A percentile compares a stretch with the other conserved stretches of the same genome.
Evolutionary conservation across 2,329 filamentous ascomycete species (phyloP).

Genomic region (Westerdykella aurantiaca): DNA sequence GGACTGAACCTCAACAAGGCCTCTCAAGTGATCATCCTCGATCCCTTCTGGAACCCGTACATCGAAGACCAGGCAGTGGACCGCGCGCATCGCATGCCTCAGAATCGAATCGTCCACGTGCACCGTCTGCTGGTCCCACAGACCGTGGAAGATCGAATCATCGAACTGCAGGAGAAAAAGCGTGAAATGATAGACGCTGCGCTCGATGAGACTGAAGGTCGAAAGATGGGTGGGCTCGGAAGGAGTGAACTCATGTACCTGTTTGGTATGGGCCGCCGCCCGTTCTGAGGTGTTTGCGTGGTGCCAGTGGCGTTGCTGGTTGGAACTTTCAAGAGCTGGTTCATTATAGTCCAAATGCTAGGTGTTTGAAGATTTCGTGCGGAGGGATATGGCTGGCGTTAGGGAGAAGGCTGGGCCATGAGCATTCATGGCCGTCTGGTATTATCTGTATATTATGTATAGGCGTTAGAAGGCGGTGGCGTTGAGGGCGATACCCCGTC

Average conservation of each 20-base stretch:
- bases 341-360: too few species aligned
- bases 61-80: constrained; percentile 91
- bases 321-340: too few species aligned
- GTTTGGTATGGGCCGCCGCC: constrained; percentile 43
- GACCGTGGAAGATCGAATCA: constrained; percentile 84
- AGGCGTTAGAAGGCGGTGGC: too few species aligned
- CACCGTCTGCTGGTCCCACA: constrained; percentile 70
- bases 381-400: too few species aligned
- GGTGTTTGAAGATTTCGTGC: too few species aligned
- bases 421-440: too few species aligned
- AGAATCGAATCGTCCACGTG: constrained; percentile 66
- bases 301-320: too few species aligned
- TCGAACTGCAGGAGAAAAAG: constrained; percentile 73
- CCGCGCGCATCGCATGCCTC: constrained; percentile 81
- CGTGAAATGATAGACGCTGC: constrained; percentile 69
- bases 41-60: constrained; percentile 92
- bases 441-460: too few species aligned
- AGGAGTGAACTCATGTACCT: constrained; percentile 64
- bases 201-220: constrained; percentile 67
- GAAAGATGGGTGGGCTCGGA: constrained; percentile 61
- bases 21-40: constrained; percentile 80
- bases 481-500: too few species aligned
- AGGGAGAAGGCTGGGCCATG: too few species aligned
- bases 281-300: too few species aligned
- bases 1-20: constrained; percentile 81